A percentile compares a stretch with the other conserved stretches of the same genome.
phyloP scores from a whole-genome alignment of 78 protist species.

The Anaeramoeba flamelloides region DNA sequence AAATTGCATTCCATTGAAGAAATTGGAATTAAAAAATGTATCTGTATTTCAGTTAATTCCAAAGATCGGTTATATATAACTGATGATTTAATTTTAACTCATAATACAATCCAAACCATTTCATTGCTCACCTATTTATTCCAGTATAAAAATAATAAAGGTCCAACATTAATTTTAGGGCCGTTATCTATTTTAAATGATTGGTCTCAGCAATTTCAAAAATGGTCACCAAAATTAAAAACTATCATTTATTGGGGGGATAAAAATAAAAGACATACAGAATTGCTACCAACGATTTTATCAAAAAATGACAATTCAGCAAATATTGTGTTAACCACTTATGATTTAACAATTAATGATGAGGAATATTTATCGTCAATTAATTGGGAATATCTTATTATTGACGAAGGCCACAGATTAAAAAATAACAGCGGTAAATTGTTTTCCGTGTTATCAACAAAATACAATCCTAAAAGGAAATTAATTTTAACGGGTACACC shows the following conservation, averaged over 20 bases:
- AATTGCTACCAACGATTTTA: slow-evolving; percentile 8
- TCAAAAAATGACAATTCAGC: not conserved
- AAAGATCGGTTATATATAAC: not conserved
- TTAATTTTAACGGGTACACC: slow-evolving; percentile 90
- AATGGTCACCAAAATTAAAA: slow-evolving; percentile 31
- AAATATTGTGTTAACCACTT: not conserved
- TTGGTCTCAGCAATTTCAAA: not conserved
- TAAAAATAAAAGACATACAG: slow-evolving; percentile 1
- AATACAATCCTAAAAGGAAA: slow-evolving; percentile 33
- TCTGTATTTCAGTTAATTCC: not conserved
- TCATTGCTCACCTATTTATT: not conserved
- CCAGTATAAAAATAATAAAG: not conserved
- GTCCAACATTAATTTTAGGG: not conserved
- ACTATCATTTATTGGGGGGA: slow-evolving; percentile 33
- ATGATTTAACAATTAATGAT: not conserved
- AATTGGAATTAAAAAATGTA: not conserved
- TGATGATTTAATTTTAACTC: not conserved
- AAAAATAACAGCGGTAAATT: slow-evolving; percentile 33
- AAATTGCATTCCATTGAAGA: too few relatives aligned
- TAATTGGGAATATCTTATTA: slow-evolving; percentile 56
- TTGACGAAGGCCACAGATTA: slow-evolving; percentile 94
- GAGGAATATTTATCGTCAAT: slow-evolving; percentile 24
- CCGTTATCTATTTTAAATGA: not conserved
- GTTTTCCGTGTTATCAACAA: not conserved
- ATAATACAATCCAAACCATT: not conserved